Evolutionary conservation across 1,284 basidiomycete genomes (phyloP).

Genomic region (Cutaneotrichosporon sp.): DNA sequence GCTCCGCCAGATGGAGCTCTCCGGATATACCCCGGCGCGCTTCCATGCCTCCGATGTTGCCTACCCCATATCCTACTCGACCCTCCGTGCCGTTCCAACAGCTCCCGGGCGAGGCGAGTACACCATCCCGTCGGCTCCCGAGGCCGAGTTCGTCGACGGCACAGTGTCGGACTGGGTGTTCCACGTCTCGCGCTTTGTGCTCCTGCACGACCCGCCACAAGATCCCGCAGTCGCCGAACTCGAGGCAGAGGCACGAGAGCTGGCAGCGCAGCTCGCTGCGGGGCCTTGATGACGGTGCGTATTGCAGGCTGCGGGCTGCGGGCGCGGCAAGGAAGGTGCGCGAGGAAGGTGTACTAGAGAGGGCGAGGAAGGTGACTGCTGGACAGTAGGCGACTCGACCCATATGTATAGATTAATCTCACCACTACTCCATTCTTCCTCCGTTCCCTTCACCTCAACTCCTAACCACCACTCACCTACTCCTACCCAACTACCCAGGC

Average conservation of each 20-base stretch:
- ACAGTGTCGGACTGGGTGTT: slow-evolving; percentile 8
- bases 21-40: neutral
- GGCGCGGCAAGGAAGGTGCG: neutral
- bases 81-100: neutral
- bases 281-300: neutral
- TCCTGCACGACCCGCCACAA: neutral
- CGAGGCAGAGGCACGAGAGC: neutral
- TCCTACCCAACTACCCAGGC: neutral
- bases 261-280: neutral
- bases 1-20: slow-evolving; percentile 2
- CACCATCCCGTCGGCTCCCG: neutral
- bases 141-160: slow-evolving; percentile 3
- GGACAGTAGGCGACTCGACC: neutral
- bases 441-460: neutral
- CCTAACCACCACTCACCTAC: neutral
- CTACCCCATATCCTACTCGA: neutral
- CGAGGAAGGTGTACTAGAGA: neutral
- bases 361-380: neutral
- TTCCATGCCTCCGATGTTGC: neutral
- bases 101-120: neutral
- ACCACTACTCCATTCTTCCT: neutral
- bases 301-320: neutral
- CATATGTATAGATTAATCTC: neutral
- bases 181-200: slow-evolving; percentile 3
- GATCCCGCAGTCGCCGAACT: neutral